phyloP scores from a whole-genome alignment of 176 grass and related monocot genomes.

The Musa schizocarpa region DNA sequence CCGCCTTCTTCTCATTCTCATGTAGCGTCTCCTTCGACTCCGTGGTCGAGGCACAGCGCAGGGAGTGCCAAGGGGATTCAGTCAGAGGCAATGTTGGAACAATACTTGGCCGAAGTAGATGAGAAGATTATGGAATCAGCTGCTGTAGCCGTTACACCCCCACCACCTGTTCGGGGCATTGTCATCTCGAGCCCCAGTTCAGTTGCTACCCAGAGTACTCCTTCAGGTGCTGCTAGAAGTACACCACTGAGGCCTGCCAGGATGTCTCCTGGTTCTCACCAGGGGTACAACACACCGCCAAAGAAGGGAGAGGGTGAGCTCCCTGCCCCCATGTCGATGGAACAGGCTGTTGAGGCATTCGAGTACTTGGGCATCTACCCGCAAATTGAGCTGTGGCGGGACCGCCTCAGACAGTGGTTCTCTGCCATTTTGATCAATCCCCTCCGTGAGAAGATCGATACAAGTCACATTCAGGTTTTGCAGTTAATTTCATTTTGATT shows the following conservation, averaged over 20 bases:
- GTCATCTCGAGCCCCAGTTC: slow-evolving; percentile 60
- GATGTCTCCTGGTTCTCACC: slow-evolving; percentile 86
- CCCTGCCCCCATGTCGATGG: slow-evolving; percentile 77
- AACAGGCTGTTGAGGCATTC: slow-evolving; percentile 65
- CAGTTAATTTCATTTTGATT: slow-evolving; percentile 6
- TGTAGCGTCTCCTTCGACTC: slow-evolving; percentile 56
- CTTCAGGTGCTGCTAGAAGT: slow-evolving; percentile 61
- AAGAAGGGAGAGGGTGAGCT: slow-evolving; percentile 94
- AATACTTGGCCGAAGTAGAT: slow-evolving; percentile 64
- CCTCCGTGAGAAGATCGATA: slow-evolving; percentile 66
- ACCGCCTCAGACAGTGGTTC: slow-evolving; percentile 88
- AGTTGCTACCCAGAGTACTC: slow-evolving; percentile 38
- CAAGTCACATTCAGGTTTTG: slow-evolving; percentile 75
- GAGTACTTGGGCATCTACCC: slow-evolving; percentile 74
- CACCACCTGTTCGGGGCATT: slow-evolving; percentile 38
- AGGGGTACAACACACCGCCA: slow-evolving; percentile 58
- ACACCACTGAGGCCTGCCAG: slow-evolving; percentile 76
- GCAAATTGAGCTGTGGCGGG: slow-evolving; percentile 79
- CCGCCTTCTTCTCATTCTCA: slow-evolving; percentile 44
- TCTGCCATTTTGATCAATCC: slow-evolving; percentile 79
- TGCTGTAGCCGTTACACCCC: slow-evolving; percentile 43
- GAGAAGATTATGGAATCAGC: slow-evolving; percentile 52
- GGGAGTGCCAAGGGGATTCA: slow-evolving; percentile 78
- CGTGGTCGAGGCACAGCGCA: slow-evolving; percentile 79
- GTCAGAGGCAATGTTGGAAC: slow-evolving; percentile 71